Percentiles rank a stretch among this genome's conserved stretches.
Conservation (phyloP, 768 basidiomycete species). For the Boletus insuetus region DNA sequence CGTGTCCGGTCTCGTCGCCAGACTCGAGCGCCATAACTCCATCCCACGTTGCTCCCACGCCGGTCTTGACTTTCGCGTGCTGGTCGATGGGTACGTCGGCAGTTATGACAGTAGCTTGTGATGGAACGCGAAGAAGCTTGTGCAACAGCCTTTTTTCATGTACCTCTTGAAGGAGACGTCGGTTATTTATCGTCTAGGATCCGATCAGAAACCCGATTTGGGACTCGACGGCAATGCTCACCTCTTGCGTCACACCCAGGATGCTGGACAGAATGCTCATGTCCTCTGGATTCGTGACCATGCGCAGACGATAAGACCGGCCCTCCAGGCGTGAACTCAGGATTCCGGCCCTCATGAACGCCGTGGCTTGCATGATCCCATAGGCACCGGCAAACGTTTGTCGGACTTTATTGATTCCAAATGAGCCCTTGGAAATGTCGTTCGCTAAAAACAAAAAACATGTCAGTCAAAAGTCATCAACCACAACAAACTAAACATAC, state of each 20-base stretch:
- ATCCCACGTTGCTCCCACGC: constrained; percentile 38
- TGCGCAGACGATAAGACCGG: constrained; percentile 44
- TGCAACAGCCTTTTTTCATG: constrained; percentile 62
- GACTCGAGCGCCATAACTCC: constrained; percentile 34
- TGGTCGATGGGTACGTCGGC: constrained; percentile 20
- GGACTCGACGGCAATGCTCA: constrained; percentile 29
- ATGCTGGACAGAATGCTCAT: constrained; percentile 79
- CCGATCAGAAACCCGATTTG: neutral
- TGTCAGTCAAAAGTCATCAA: neutral
- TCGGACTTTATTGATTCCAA: constrained; percentile 77
- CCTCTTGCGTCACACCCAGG: constrained; percentile 83
- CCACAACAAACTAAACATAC: constrained; percentile 46
- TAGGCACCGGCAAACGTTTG: constrained; percentile 81
- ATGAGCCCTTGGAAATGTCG: constrained; percentile 91
- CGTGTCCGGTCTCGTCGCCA: constrained; percentile 17
- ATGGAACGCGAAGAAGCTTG: constrained; percentile 46
- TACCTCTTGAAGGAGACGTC: constrained; percentile 64
- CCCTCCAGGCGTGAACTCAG: constrained; percentile 55
- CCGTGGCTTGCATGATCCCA: constrained; percentile 71
- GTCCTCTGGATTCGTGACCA: constrained; percentile 51
- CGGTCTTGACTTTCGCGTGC: constrained; percentile 17
- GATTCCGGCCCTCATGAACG: constrained; percentile 63
- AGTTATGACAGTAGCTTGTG: constrained; percentile 14
- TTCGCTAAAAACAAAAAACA: constrained; percentile 70
- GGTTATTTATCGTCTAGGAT: constrained; percentile 68